These are phyloP conservation scores for Fusarium incarnatum DNA, from an alignment of 2,329 filamentous ascomycete species.

Conservation along the genomic window DNA sequence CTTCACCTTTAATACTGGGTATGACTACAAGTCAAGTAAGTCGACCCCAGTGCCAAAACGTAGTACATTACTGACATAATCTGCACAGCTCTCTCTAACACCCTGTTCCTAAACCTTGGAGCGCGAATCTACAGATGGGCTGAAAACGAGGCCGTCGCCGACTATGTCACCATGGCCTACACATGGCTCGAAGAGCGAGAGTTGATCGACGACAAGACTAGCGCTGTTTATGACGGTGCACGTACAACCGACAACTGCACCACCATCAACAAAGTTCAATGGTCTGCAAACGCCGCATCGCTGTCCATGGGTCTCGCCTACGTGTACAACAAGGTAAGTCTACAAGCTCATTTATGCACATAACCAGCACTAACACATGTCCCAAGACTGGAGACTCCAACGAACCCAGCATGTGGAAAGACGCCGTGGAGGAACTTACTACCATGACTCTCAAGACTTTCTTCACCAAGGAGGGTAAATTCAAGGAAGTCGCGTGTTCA, in stretches of 20 bases:
- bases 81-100: constrained; percentile 65
- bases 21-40: constrained; percentile 76
- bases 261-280: constrained; percentile 69
- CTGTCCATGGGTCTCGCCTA: constrained; percentile 72
- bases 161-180: constrained; percentile 71
- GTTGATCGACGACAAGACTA: constrained; percentile 69
- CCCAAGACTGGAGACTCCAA: constrained; percentile 14
- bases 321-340: constrained; percentile 72
- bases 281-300: constrained; percentile 73
- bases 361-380: constrained; percentile 12
- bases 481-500: constrained; percentile 76
- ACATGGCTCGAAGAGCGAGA: constrained; percentile 67
- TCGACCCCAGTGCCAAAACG: neutral
- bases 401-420: constrained; percentile 60
- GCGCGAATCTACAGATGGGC: constrained; percentile 79
- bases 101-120: constrained; percentile 71
- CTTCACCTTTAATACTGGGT: constrained; percentile 77
- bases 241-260: constrained; percentile 69
- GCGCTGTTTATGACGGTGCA: constrained; percentile 73
- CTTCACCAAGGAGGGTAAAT: constrained; percentile 63
- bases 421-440: constrained; percentile 65
- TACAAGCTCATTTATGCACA: too few relatives aligned
- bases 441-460: constrained; percentile 60
- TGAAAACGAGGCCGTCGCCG: constrained; percentile 70
- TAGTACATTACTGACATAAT: neutral